Base-by-base conservation (phyloP, 352 stramenopile species). In the Thalassiosira tumida region DNA sequence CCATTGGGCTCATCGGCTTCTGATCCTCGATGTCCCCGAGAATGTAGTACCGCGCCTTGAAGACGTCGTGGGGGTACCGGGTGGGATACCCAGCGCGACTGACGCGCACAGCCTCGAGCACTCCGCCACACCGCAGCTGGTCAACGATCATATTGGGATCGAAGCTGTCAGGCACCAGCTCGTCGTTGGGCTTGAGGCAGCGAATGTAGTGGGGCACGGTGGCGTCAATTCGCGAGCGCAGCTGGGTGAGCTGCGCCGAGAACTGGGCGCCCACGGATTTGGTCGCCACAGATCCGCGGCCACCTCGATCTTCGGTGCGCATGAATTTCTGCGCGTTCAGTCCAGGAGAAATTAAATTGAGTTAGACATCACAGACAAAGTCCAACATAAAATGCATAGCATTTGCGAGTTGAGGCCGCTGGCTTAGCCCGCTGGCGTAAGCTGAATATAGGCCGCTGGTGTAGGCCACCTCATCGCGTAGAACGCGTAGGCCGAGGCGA, bases 121-220 rank as follows among this genome's bases (percentile, higher is more conserved):
- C 98, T 91, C 98, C 98, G 41, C 97, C 97, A 67, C 97, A 98
- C 80, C 93, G 86, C 3, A 99, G 93, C 93, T 99, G 98, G 67
- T 99, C 98, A 54, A 98, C 98, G 38, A 98, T 96, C 26, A 98
- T 96, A 72, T 97, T 97, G 7, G 96, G 80, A 37, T 98, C 94
- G 84, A 99, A 98, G 1, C 93, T 26, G 73, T 95, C 90, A 15
- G 95, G 88, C 15, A 97, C 94, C 2, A 98, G 98, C 7, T 95
- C 87, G 73, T 99, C 97, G 86, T 99, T 99, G 4, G 98, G 98
- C 91, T 99, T 99, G 35, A 99, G 91, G 88, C 98, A 99, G 15
- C 98, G 97, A 35, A 99, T 97, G 87, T 99, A 99, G 88, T 99
- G 97, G 37, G 98, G 98, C 47, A 95, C 94, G 0, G 97, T 98